These are phyloP conservation scores for Agapanthus africanus DNA, from an alignment of 106 monocot species.

Conservation along the genomic window DNA sequence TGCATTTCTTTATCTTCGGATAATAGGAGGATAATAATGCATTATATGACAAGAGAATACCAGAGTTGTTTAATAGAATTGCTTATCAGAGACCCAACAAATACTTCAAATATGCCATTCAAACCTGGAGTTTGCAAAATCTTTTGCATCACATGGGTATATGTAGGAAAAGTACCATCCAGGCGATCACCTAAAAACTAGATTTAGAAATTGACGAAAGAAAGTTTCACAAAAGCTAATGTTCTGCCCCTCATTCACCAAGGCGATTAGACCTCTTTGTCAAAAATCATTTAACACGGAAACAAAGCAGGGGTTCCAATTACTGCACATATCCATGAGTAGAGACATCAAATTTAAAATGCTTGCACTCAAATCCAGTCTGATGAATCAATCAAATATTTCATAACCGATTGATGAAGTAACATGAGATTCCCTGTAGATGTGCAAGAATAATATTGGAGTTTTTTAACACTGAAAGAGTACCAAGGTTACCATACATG, in stretches of 20 bases:
- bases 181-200: no score
- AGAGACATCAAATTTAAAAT: not conserved
- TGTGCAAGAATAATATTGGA: not conserved
- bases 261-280: not conserved
- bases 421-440: not conserved
- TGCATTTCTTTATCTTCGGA: not conserved
- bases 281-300: not conserved
- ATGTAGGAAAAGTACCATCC: not conserved
- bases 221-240: not conserved
- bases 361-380: not conserved
- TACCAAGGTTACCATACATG: conserved; percentile 42
- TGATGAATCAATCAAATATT: not conserved
- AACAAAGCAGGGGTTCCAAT: not conserved
- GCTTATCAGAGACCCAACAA: no score
- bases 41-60: not conserved
- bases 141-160: no score
- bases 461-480: conserved; percentile 1
- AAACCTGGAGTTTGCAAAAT: not conserved
- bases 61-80: not conserved
- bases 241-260: no score
- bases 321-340: not conserved
- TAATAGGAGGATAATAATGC: not conserved
- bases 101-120: no score
- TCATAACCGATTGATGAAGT: not conserved
- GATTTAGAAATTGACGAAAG: not conserved